Conservation (phyloP, 2,329 filamentous ascomycete genomes). For the Colletotrichum cuscutae region DNA sequence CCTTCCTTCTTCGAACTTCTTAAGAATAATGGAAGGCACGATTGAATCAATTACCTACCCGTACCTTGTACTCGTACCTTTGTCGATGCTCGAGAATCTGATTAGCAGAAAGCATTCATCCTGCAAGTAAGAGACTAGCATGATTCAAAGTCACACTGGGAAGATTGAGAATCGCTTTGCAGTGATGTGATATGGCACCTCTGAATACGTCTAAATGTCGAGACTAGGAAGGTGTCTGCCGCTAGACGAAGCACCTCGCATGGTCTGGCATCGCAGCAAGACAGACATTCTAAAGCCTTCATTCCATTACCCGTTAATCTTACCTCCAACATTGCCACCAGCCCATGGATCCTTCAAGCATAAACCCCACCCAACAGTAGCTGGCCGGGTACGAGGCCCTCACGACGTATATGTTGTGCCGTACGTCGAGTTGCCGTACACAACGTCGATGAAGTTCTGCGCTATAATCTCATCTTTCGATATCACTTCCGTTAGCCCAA, state of each 20-base stretch:
- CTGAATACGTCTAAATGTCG: no score
- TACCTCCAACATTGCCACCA: background rate
- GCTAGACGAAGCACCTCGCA: background rate
- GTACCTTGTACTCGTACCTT: no score
- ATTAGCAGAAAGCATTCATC: no score
- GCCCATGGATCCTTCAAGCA: background rate
- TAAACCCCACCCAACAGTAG: background rate
- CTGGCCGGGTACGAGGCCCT: background rate
- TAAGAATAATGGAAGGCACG: no score
- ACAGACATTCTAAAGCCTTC: background rate
- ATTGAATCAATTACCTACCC: no score
- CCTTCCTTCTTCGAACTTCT: background rate
- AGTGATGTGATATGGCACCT: no score
- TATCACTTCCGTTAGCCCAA: slow-evolving; percentile 25
- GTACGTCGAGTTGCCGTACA: slow-evolving; percentile 53
- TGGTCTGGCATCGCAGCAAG: background rate
- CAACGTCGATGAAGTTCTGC: slow-evolving; percentile 52
- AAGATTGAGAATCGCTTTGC: no score
- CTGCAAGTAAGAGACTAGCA: no score
- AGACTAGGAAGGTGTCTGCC: no score
- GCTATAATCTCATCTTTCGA: slow-evolving; percentile 50
- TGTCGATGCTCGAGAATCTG: no score
- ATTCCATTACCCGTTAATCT: background rate
- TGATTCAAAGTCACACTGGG: no score
- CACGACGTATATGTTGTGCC: slow-evolving; percentile 44